Conservation (phyloP, 441 rosid genomes). For the Gossypium davidsonii region DNA sequence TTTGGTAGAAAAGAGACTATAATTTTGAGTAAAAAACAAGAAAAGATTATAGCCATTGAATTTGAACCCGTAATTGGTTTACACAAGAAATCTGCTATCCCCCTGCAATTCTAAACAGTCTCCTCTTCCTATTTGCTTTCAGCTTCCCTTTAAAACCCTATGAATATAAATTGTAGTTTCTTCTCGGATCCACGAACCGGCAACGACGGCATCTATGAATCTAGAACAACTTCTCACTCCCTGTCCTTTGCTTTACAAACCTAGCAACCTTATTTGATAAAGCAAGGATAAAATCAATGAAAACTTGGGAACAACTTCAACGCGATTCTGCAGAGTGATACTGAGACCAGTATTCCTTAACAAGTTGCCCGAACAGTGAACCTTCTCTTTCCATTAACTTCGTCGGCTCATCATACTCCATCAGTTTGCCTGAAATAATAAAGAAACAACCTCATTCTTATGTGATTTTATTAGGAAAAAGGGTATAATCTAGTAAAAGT, state of each 20-base stretch:
- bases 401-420: constrained; percentile 79
- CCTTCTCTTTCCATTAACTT: constrained; percentile 59
- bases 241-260: neutral
- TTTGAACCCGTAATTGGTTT: too few species aligned
- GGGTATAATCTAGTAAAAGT: neutral
- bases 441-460: neutral
- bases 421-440: constrained; percentile 45
- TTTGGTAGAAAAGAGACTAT: too few species aligned
- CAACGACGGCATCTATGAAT: neutral
- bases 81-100: too few species aligned
- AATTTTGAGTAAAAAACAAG: too few species aligned
- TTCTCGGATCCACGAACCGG: too few species aligned
- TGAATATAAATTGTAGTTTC: too few species aligned
- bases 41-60: too few species aligned
- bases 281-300: neutral
- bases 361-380: constrained; percentile 76
- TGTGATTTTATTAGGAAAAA: neutral
- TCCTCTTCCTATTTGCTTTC: too few species aligned
- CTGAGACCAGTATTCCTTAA: constrained; percentile 89
- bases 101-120: too few species aligned
- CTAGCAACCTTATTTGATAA: neutral
- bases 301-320: constrained; percentile 17
- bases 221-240: neutral
- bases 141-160: too few species aligned
- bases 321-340: constrained; percentile 51